Evolutionary conservation across 768 basidiomycete genomes (phyloP), one percentile per base, ranked within the genome.

Genomic region (Leccinum boreale): DNA sequence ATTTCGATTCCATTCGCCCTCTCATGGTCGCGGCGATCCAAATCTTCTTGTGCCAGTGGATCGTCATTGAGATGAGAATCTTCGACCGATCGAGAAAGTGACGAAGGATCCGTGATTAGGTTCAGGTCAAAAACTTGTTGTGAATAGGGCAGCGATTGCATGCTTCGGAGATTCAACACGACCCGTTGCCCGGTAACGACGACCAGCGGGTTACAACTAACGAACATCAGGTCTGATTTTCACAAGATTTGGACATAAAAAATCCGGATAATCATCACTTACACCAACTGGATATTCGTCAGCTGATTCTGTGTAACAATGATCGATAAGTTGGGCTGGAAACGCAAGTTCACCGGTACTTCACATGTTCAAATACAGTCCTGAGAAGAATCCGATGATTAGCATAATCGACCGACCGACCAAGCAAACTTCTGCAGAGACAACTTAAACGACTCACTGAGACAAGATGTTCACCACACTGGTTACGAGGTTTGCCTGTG

Each of bases 151-250:
- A 42, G 9, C 4, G 39, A n/a, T 42, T 42, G 39, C 39, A 42
- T 42, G 39, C 39, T 42, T n/a, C 58, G 53, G 21, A 65, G 57
- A 31, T 65, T 65, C 17, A 65, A 56, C 15, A 65, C 58, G 5
- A 54, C 49, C 6, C 65, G 65, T 39, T 66, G 65, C 12, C 65
- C 65, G 3, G 31, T 19, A 9, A 61, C 29, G 11, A 42, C 15
- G 21, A 67, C 58, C 1, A 67, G 5, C 3, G 65, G 65, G 19
- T 46, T 5, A 52, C 4, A 17, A 50, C 35, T 28, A 42, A 62
- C 21, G 23, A 21, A 31, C 17, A 15, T n/a, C 3, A 12, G 31
- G 5, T 14, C 5, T 45, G 2, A 45, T 21, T 21, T 5, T 24
- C 17, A 23, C 5, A 47, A 23, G 2, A 48, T 48, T 9, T 8